Percentiles rank a stretch among this genome's conserved stretches.
These are phyloP conservation scores for Exophiala dermatitidis DNA, from an alignment of 2,329 filamentous ascomycete genomes.

Conservation along the genomic window DNA sequence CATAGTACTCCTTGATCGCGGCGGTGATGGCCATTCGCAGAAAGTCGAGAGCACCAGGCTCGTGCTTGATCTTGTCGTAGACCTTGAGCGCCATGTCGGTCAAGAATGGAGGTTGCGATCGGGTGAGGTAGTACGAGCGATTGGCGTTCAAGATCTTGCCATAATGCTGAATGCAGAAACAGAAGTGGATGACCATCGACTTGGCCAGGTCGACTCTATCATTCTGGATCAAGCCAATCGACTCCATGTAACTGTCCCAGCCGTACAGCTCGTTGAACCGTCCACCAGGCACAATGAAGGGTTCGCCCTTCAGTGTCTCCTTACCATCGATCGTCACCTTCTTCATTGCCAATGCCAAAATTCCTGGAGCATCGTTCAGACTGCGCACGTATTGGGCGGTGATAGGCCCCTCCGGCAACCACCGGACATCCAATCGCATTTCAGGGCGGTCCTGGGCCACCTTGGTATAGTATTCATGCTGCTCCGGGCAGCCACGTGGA, in stretches of 20 bases:
- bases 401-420: conserved; percentile 61
- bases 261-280: conserved; percentile 98
- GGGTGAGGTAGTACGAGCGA: conserved; percentile 85
- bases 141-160: conserved; percentile 98
- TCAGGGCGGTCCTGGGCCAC: conserved; percentile 74
- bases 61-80: conserved; percentile 86
- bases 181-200: conserved; percentile 92
- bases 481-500: conserved; percentile 73
- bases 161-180: conserved; percentile 97
- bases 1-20: conserved; percentile 94
- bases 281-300: conserved; percentile 95
- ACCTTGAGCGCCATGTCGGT: conserved; percentile 95
- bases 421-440: conserved; percentile 77
- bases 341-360: conserved; percentile 85
- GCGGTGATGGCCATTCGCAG: conserved; percentile 72
- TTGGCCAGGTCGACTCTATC: conserved; percentile 82
- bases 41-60: conserved; percentile 73
- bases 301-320: conserved; percentile 67
- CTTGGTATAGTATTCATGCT: conserved; percentile 79
- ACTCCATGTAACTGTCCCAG: conserved; percentile 99
- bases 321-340: conserved; percentile 60
- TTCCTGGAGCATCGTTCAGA: conserved; percentile 78
- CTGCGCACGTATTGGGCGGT: conserved; percentile 74
- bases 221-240: conserved; percentile 77
- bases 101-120: conserved; percentile 92